Evolutionary conservation across 768 basidiomycete species (phyloP).

Genomic region (Rhizopogon rudus): DNA sequence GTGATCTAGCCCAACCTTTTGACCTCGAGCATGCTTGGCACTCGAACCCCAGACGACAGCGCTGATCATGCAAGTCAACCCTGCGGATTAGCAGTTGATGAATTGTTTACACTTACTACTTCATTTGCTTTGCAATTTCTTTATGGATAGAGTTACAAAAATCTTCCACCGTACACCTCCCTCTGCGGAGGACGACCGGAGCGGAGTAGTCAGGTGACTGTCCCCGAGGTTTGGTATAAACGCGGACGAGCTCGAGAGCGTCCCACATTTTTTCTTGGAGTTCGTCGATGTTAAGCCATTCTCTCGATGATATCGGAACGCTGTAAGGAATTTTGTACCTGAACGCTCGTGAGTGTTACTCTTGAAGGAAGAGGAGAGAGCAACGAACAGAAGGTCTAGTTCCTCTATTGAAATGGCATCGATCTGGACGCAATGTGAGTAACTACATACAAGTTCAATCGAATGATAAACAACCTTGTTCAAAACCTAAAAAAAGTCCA

Average conservation of each 20-base stretch:
- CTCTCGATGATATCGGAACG: constrained; percentile 88
- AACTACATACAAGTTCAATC: neutral
- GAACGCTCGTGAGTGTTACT: constrained; percentile 1
- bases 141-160: constrained; percentile 95
- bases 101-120: constrained; percentile 58
- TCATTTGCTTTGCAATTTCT: constrained; percentile 96
- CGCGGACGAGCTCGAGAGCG: constrained; percentile 86
- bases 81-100: neutral
- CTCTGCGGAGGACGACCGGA: constrained; percentile 81
- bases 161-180: constrained; percentile 69
- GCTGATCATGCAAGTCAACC: constrained; percentile 31
- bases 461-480: constrained; percentile 58
- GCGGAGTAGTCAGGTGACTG: constrained; percentile 83
- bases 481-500: constrained; percentile 46
- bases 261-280: constrained; percentile 92
- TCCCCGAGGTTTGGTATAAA: constrained; percentile 95
- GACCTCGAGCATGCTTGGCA: constrained; percentile 95
- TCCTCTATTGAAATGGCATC: constrained; percentile 99
- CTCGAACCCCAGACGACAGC: constrained; percentile 95
- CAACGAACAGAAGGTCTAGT: constrained; percentile 76
- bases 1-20: constrained; percentile 91
- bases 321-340: constrained; percentile 93
- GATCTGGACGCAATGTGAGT: constrained; percentile 45
- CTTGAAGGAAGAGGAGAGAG: neutral
- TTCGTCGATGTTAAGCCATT: constrained; percentile 98